A percentile compares a stretch with the other conserved stretches of the same genome.
Evolutionary conservation across 73 alveolate genomes (phyloP).

Genomic region (Paramecium tetraurelia): DNA sequence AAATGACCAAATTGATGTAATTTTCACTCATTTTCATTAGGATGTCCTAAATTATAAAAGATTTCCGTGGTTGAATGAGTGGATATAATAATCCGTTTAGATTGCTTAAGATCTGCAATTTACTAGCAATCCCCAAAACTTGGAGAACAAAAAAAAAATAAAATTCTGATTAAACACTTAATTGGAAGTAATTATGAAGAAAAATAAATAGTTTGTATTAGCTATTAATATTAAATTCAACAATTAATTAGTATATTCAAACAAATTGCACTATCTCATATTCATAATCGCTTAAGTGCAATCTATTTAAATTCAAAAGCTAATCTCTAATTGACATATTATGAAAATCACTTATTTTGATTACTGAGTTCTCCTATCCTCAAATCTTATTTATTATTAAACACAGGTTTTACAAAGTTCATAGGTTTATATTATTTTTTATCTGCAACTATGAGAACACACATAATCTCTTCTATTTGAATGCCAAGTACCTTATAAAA

Average conservation of each 20-base stretch:
- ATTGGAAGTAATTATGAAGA: not conserved
- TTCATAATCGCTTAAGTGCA: not conserved
- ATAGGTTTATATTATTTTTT: not conserved
- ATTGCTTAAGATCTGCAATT: not conserved
- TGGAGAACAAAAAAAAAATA: not conserved
- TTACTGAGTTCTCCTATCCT: no score
- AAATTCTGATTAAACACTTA: not conserved
- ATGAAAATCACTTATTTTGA: no score
- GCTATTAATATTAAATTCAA: not conserved
- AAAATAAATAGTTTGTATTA: not conserved
- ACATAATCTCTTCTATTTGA: constrained; percentile 55
- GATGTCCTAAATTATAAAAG: not conserved
- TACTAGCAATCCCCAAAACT: not conserved
- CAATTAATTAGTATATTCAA: not conserved
- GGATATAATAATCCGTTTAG: not conserved
- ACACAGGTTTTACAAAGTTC: not conserved
- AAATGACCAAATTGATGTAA: not conserved
- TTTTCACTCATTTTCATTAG: not conserved
- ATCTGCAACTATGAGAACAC: constrained; percentile 49
- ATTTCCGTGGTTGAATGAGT: constrained; percentile 12
- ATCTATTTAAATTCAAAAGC: not conserved
- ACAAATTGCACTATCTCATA: not conserved
- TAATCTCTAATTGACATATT: not conserved
- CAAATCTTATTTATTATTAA: no score
- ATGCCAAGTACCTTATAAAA: constrained; percentile 54